phyloP scores from a whole-genome alignment of 2,329 filamentous ascomycete species.

The Huntiella moniliformis region DNA sequence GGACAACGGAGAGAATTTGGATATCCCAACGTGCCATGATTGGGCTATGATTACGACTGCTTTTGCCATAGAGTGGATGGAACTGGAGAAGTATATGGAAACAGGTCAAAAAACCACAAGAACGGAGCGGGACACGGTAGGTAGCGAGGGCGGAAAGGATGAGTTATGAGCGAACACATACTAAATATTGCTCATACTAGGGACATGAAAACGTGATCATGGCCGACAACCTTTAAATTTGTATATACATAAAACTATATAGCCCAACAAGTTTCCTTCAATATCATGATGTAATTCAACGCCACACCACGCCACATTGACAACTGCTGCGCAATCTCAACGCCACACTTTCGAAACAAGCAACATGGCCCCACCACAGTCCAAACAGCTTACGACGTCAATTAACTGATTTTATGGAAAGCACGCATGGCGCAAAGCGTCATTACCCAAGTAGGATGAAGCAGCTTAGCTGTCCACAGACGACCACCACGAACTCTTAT shows the following conservation, averaged over 20 bases:
- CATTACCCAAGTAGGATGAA: not conserved
- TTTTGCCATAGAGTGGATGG: conserved; percentile 86
- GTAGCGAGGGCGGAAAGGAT: conserved; percentile 18
- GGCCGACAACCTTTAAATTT: too few species aligned
- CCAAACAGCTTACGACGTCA: not conserved
- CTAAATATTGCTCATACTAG: too few species aligned
- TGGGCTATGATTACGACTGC: conserved; percentile 73
- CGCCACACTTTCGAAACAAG: too few species aligned
- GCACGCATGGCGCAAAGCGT: not conserved
- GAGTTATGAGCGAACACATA: not conserved
- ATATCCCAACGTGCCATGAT: conserved; percentile 61
- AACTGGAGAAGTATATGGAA: conserved; percentile 32
- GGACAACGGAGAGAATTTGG: conserved; percentile 71
- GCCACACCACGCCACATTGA: too few species aligned
- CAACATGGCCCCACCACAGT: too few species aligned
- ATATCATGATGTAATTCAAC: too few species aligned
- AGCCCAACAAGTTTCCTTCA: too few species aligned
- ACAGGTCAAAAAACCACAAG: not conserved
- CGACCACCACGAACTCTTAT: not conserved
- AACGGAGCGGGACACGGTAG: conserved; percentile 20
- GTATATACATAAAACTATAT: too few species aligned
- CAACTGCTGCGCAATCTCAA: too few species aligned
- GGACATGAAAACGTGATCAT: too few species aligned
- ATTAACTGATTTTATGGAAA: conserved; percentile 1
- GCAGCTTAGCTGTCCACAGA: conserved; percentile 2